Percentiles rank a stretch among this genome's conserved stretches.
Evolutionary conservation across 768 basidiomycete genomes (phyloP).

Genomic region (Hortiboletus flavorubellus): DNA sequence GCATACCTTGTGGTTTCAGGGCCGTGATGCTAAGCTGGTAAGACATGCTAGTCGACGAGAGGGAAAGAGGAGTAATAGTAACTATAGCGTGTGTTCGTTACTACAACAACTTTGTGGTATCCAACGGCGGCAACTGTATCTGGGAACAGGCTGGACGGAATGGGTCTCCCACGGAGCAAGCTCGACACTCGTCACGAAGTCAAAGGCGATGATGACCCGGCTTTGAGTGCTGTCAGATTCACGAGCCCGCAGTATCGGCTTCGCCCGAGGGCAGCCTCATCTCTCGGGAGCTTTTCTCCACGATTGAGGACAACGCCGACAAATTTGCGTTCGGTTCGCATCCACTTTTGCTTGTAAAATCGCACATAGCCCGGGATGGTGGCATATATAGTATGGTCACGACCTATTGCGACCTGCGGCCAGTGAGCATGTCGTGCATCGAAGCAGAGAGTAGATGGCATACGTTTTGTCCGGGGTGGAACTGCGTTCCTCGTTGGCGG

Average conservation of each 20-base stretch:
- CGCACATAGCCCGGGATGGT: slow-evolving; percentile 88
- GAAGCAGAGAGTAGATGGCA: slow-evolving; percentile 26
- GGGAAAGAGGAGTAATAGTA: background rate
- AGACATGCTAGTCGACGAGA: slow-evolving; percentile 21
- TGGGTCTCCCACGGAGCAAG: background rate
- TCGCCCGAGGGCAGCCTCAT: slow-evolving; percentile 68
- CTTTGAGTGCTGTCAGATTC: slow-evolving; percentile 46
- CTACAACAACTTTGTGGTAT: slow-evolving; percentile 20
- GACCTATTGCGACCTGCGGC: slow-evolving; percentile 79
- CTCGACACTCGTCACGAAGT: slow-evolving; percentile 2
- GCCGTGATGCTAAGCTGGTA: slow-evolving; percentile 40
- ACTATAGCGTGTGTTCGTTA: slow-evolving; percentile 16
- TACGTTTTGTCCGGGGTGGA: slow-evolving; percentile 94
- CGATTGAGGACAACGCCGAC: slow-evolving; percentile 81
- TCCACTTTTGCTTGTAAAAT: slow-evolving; percentile 83
- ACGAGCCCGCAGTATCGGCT: slow-evolving; percentile 83
- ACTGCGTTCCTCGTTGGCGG: slow-evolving; percentile 87
- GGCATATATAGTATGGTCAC: slow-evolving; percentile 94
- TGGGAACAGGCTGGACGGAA: background rate
- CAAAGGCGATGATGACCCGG: slow-evolving; percentile 8
- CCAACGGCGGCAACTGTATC: background rate
- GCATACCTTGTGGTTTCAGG: slow-evolving; percentile 39
- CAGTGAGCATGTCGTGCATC: slow-evolving; percentile 3
- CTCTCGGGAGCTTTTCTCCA: slow-evolving; percentile 84
- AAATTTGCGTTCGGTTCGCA: slow-evolving; percentile 69